Evolutionary conservation across 441 rosid species (phyloP), one percentile per base, ranked within the genome.

Genomic region (Populus hybrid): DNA sequence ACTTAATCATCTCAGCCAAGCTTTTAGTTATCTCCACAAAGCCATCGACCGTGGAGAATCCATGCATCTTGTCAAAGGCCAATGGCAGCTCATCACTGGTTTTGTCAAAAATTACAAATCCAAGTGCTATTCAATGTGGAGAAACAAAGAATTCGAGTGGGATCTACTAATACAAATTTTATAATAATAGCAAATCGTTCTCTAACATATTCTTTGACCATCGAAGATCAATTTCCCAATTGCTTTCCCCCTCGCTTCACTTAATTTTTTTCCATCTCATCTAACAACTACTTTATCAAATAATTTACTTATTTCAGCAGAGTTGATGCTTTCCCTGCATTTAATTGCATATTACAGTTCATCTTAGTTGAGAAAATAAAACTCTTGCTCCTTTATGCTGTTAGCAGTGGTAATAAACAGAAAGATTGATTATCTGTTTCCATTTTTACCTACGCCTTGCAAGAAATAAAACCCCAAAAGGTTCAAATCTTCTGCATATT

Each of bases 1-100:
- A 90, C 86, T 91, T 94, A 11, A 94, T 96, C 99, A 94, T 94
- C 84, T 94, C 98, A 4, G 91, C 94, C 84, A 91, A 78, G 84
- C 89, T 80, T 84, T 94, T 96, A 76, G 86, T 89, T 88, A 96
- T 90, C 90, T 92, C 98, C 87, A 86, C 88, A 82, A 96, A 96
- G 73, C 99, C 99, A 82, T 94, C 97, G 76, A 77, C 89, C 67
- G 92, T 84, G 88, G 97, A 92, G 97, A 96, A 91, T 83, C 89
- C 99, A 90, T 85, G 91, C 99, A 96, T 96, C 81, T 90, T 92
- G 80, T 71, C 67, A 71, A 78, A 68, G 80, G 77, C 76, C 70
- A 81, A 79, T 72, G 72, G 76, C 77, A 70, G 82, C 84, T 89
- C 87, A 91, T 86, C 79, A 84, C 92, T 89, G 87, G 71, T 14